Conservation (phyloP, 2,329 filamentous ascomycete species). For the Clonostachys chloroleuca region DNA sequence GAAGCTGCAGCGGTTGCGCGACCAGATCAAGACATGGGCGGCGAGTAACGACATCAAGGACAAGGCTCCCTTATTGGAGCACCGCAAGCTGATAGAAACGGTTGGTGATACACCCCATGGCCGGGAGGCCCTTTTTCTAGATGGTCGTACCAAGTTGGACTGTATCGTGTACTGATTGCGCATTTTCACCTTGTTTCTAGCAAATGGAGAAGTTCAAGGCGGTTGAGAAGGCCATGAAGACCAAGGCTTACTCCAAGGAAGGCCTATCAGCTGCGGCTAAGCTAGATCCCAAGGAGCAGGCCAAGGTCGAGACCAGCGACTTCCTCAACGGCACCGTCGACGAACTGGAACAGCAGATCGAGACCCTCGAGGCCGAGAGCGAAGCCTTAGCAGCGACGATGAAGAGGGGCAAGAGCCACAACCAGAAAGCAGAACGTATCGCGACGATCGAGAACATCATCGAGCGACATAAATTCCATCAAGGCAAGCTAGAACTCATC, state of each 20-base stretch:
- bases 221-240: conserved; percentile 99
- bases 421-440: conserved; percentile 79
- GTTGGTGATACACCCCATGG: conserved; percentile 44
- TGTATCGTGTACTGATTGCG: no score
- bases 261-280: conserved; percentile 87
- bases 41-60: conserved; percentile 99
- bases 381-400: conserved; percentile 81
- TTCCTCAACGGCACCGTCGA: conserved; percentile 87
- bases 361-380: conserved; percentile 84
- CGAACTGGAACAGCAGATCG: conserved; percentile 89
- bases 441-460: conserved; percentile 79
- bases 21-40: conserved; percentile 99
- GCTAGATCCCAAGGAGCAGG: conserved; percentile 95
- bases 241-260: conserved; percentile 98
- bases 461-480: conserved; percentile 95
- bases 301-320: conserved; percentile 82
- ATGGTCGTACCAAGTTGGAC: background rate
- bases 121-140: background rate
- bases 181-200: conserved; percentile 36
- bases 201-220: conserved; percentile 99
- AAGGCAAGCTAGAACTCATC: conserved; percentile 86
- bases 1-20: conserved; percentile 94
- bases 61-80: conserved; percentile 90
- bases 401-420: conserved; percentile 93
- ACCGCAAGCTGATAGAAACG: conserved; percentile 95